These are phyloP conservation scores for Calonectria hawksworthii DNA, from an alignment of 2,329 filamentous ascomycete species.

Conservation along the genomic window DNA sequence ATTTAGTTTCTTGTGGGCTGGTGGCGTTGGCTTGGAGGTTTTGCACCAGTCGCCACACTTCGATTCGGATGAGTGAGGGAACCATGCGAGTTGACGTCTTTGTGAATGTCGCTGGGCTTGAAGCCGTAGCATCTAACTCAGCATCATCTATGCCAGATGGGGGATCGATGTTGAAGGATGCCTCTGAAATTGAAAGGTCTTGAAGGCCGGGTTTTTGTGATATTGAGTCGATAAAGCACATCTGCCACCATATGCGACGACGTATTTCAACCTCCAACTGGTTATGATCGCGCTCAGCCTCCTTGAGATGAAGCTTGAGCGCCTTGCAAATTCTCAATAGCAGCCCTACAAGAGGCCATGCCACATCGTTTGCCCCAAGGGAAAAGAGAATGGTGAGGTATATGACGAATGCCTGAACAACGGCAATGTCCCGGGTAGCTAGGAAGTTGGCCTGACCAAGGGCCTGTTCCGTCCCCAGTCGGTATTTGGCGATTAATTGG, in stretches of 20 bases:
- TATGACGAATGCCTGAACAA: constrained; percentile 46
- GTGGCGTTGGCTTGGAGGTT: constrained; percentile 23
- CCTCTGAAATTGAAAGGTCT: constrained; percentile 39
- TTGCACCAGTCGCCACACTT: constrained; percentile 44
- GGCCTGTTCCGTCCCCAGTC: constrained; percentile 42
- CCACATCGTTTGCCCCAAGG: constrained; percentile 37
- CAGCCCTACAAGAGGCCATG: constrained; percentile 42
- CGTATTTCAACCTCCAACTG: constrained; percentile 37
- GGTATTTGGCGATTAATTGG: constrained; percentile 35
- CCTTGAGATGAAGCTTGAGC: constrained; percentile 34
- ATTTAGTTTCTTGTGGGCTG: constrained; percentile 21
- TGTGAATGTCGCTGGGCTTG: not conserved
- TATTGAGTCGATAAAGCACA: constrained; percentile 47
- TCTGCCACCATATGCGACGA: constrained; percentile 47
- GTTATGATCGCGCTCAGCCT: not conserved
- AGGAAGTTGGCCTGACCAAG: constrained; percentile 43
- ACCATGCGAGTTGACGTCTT: constrained; percentile 26
- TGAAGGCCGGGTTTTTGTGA: constrained; percentile 15
- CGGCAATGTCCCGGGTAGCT: constrained; percentile 36
- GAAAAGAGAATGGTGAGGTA: constrained; percentile 42
- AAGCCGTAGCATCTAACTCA: constrained; percentile 1
- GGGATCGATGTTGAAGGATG: constrained; percentile 55
- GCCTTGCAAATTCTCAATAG: constrained; percentile 44
- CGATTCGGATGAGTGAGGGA: constrained; percentile 44
- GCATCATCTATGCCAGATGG: constrained; percentile 59